A percentile compares a stretch with the other conserved stretches of the same genome.
These are phyloP conservation scores for Candida buenavistaensis DNA, from an alignment of 1,139 yeast genomes.

Conservation along the genomic window DNA sequence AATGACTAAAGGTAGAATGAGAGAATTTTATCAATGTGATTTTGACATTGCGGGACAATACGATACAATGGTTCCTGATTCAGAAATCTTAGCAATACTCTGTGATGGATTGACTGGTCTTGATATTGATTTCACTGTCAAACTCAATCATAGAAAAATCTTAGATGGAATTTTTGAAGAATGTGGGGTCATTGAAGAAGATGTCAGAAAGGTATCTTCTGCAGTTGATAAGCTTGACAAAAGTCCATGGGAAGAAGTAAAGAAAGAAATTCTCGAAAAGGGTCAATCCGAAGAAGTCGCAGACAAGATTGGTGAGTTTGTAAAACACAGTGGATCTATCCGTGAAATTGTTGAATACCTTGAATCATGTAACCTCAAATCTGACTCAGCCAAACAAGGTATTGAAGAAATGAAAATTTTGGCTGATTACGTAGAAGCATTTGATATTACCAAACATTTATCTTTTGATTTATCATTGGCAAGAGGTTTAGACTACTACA, in stretches of 20 bases:
- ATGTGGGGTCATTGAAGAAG: constrained; percentile 93
- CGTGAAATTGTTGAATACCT: constrained; percentile 64
- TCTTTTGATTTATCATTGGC: constrained; percentile 93
- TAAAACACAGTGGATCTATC: constrained; percentile 76
- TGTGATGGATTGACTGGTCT: constrained; percentile 82
- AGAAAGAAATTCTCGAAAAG: constrained; percentile 91
- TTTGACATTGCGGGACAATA: constrained; percentile 92
- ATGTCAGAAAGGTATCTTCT: constrained; percentile 87
- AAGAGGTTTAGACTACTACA: constrained; percentile 95
- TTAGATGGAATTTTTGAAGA: constrained; percentile 93
- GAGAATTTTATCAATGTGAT: constrained; percentile 98
- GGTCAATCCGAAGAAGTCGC: constrained; percentile 89
- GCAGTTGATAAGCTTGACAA: constrained; percentile 97
- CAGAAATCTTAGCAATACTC: constrained; percentile 77
- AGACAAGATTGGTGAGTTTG: constrained; percentile 88
- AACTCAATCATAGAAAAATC: constrained; percentile 91
- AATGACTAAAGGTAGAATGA: constrained; percentile 99
- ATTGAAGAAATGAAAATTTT: constrained; percentile 74
- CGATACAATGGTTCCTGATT: constrained; percentile 94
- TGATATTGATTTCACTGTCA: constrained; percentile 91
- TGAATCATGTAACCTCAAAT: constrained; percentile 55
- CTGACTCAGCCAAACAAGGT: constrained; percentile 75
- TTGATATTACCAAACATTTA: constrained; percentile 60
- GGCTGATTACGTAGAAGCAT: constrained; percentile 79
- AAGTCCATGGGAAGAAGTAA: constrained; percentile 91